Base-by-base conservation (phyloP, 78 protist species). In the Dictyostelium discoideum region DNA sequence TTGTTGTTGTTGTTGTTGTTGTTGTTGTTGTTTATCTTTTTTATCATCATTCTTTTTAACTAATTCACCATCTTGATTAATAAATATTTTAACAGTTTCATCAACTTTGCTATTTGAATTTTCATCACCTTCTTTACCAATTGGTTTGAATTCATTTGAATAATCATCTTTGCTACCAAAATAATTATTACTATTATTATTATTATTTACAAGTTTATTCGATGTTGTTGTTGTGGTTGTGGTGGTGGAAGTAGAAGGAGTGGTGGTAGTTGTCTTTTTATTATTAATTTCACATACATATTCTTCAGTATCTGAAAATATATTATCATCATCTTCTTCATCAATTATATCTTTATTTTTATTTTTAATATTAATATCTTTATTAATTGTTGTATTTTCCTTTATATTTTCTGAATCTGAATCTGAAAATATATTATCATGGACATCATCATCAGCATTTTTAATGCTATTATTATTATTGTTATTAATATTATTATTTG, bases 241-340 rank as follows among this genome's bases (percentile, higher is more conserved):
- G n/a, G n/a, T n/a, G n/a, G n/a, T n/a, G n/a, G n/a, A n/a, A n/a
- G n/a, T n/a, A n/a, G n/a, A n/a, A n/a, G n/a, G n/a, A n/a, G n/a
- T n/a, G n/a, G 67, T 78, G 10, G 50, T 8, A 16, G 84, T 42
- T 3, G 46, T 78, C 8, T 22, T 22, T 44, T 37, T 22, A 20
- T 40, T 42, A 42, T 42, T 78, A 20, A 78, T 3, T n/a, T 84
- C 87, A 63, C 78, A 84, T 9, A n/a, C 50, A 80, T 88, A 88
- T 26, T 88, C 94, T 29, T 88, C 94, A 29, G 83, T 74, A 81
- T 88, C 94, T 80, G 94, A 88, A 81, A 80, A 88, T 29, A 88
- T 88, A 88, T 84, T 67, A 29, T 32, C 48, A n/a, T 40, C 87
- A 63, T 18, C 9, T 5, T 84, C 87, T 10, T 29, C 46, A 13